Percentiles rank a stretch among this genome's conserved stretches.
Evolutionary conservation across 176 grass and related monocot genomes (phyloP).

Genomic region (Poa annua): DNA sequence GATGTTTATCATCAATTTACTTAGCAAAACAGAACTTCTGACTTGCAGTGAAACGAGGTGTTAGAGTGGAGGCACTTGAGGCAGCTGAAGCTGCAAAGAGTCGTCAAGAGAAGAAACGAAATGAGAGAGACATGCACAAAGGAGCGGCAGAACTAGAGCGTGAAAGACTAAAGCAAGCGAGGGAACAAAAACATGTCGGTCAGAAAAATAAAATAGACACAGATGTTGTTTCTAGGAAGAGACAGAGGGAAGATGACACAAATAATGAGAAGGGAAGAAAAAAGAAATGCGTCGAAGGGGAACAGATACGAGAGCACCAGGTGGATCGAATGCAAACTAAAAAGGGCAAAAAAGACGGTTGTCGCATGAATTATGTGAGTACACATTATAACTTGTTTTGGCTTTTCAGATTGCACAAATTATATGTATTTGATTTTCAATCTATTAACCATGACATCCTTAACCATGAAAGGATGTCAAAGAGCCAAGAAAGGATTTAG

Average conservation of each 20-base stretch:
- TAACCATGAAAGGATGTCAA: conserved; percentile 36
- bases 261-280: conserved; percentile 58
- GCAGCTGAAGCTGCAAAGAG: conserved; percentile 65
- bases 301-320: conserved; percentile 46
- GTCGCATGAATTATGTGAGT: conserved; percentile 49
- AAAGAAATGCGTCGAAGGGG: conserved; percentile 50
- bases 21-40: conserved; percentile 14
- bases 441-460: not conserved
- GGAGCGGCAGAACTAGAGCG: conserved; percentile 56
- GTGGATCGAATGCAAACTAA: conserved; percentile 33
- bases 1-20: not conserved
- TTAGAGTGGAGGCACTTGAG: conserved; percentile 73
- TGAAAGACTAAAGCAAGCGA: conserved; percentile 57
- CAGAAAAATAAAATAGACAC: conserved; percentile 57
- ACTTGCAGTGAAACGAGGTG: conserved; percentile 64
- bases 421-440: conserved; percentile 16
- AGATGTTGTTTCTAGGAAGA: conserved; percentile 61
- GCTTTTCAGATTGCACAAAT: conserved; percentile 19
- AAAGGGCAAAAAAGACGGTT: conserved; percentile 40
- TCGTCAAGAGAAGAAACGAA: conserved; percentile 65
- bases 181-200: conserved; percentile 49
- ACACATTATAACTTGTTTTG: conserved; percentile 9
- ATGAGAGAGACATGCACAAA: conserved; percentile 59
- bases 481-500: conserved; percentile 38
- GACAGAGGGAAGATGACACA: conserved; percentile 66